Evolutionary conservation across 1,139 yeast species (phyloP), one percentile per base, ranked within the genome.

Genomic region (Zygosaccharomyces sapae): DNA sequence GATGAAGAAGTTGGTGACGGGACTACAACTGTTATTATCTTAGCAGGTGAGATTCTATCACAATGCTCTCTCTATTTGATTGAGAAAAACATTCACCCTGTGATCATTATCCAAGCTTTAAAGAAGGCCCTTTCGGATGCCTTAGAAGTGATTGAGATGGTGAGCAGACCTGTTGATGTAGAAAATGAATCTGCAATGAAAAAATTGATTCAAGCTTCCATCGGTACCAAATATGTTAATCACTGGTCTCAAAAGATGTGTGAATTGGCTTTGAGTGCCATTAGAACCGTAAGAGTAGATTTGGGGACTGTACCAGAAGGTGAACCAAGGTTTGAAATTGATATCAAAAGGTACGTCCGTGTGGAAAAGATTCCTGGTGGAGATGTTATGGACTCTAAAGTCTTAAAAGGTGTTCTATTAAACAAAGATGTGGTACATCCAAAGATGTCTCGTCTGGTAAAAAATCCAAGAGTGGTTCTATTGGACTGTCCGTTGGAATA

Each of bases 1-100:
- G 99, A 92, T 66, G 99, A 92, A 70, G 98, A 94, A 71, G 97
- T 92, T 53, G 98, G 98, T 46, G 98, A 92, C 67, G 98, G 98
- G 54, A 92, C 98, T 51, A 92, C 98, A 33, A 85, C 96, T 7
- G 98, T 92, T 47, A 90, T 92, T 62, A 86, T 86, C 49, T 73
- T 90, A 56, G 97, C 98, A 5, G 99, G 98, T 51, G 99, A 92
- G 67, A 88, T 92, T 52, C 76, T 92, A 56, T 96, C 97, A 2
- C 97, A 90, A 69, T 83, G 96, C 33, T 89, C 86, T 69, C 97
- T 96, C 45, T 89, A 89, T 68, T 79, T 83, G 56, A 70, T 80
- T 51, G 97, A 92, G 68, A 88, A 89, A 68, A 87, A 89, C 65
- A 89, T 92, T 59, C 99, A 92, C 69, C 99, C 99, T 0, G 98